phyloP scores from a whole-genome alignment of 2,329 filamentous ascomycete species.

The Apiospora malaysiana region DNA sequence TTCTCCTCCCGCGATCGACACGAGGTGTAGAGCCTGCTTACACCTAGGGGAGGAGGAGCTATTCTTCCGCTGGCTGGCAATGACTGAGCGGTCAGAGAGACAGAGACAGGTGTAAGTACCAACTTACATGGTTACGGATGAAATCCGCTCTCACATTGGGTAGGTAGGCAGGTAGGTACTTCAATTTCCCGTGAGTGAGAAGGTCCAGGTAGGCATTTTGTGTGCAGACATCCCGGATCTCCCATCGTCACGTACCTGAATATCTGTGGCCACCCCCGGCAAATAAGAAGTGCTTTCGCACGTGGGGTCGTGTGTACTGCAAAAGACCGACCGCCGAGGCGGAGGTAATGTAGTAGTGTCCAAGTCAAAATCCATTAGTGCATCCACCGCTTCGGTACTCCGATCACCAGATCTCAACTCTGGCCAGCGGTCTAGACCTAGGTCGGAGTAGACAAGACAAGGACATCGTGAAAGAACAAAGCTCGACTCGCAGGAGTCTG shows the following conservation, averaged over 20 bases:
- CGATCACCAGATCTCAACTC: constrained; percentile 9
- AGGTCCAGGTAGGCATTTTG: not conserved
- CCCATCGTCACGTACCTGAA: not conserved
- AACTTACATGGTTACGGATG: not conserved
- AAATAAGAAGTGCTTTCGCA: not conserved
- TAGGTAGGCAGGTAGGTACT: too few relatives aligned
- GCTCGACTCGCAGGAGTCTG: not conserved
- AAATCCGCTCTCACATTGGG: not conserved
- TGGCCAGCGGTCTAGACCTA: constrained; percentile 5
- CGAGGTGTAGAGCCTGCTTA: not conserved
- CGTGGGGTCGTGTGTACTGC: not conserved
- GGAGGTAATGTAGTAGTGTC: not conserved
- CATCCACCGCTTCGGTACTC: constrained; percentile 17
- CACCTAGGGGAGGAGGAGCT: constrained; percentile 2
- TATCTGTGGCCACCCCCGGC: not conserved
- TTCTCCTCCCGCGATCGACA: constrained; percentile 9
- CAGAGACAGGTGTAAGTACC: not conserved
- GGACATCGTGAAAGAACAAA: not conserved
- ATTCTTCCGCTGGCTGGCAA: constrained; percentile 1
- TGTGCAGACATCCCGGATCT: not conserved
- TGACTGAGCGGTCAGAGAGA: constrained; percentile 13
- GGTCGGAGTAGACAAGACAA: not conserved
- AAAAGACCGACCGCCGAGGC: constrained; percentile 1
- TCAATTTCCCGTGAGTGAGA: too few relatives aligned
- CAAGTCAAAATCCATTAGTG: not conserved